Evolutionary conservation across 2,329 filamentous ascomycete genomes (phyloP), one percentile per base, ranked within the genome.

Genomic region (Fusarium avenaceum): DNA sequence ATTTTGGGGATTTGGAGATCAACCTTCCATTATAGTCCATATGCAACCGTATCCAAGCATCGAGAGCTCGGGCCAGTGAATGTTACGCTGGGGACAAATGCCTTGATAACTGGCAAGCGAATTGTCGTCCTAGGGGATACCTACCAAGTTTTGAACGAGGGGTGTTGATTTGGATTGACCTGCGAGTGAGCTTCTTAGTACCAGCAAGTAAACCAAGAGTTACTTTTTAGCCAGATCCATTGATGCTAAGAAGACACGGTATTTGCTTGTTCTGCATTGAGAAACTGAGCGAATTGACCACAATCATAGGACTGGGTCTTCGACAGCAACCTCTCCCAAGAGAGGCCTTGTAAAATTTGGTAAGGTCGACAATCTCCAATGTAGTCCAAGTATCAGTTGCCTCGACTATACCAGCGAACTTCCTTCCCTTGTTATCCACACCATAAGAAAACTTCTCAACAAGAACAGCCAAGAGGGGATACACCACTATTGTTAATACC

Each of bases 181-280:
- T 46, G 19, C 28, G 28, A 19, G 55, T 33, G 6, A 55, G 14
- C 42, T 61, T 40, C 38, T 89, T 91, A 22, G 93, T 86, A 2
- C 93, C 93, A 13, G 92, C 90, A 59, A 96, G 92, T 10, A 90
- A 89, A 70, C 95, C 92, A 8, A 96, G 83, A 0, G 92, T 95
- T 0, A 93, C 96, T 42, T 88, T 92, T 76, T 96, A 96, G 30
- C 93, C 93, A 71, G 88, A 91, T 10, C 93, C 93, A 75, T 96
- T 96, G 1, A 92, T 92, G 22, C 93, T 93, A 0, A 96, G 84
- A 0, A 96, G 81, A 92, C 93, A 28, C 89, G 79, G 1, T 96
- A 92, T 0, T 86, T 87, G 40, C 38, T 52, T 42, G 2, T 42
- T 57, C 20, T 52, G 46, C 35, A 42, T 52, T 2, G 46, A 43